Evolutionary conservation across 2,329 filamentous ascomycete species (phyloP), one percentile per base, ranked within the genome.

Genomic region (Chrysosporium queenslandicum): DNA sequence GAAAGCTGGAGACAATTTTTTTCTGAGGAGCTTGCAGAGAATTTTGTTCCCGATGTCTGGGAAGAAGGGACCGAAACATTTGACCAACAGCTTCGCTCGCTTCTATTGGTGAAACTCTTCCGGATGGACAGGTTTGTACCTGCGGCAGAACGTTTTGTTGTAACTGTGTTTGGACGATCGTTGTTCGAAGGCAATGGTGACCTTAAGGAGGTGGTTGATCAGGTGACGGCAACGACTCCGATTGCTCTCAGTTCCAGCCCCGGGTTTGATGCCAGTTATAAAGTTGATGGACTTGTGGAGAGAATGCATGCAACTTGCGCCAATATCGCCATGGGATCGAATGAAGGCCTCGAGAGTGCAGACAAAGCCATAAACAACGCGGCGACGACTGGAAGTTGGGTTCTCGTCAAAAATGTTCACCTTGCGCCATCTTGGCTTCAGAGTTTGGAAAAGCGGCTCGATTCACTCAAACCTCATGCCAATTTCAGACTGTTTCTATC

Each of bases 291-390:
- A 56, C 77, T 98, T 50, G 94, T 97, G 27, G 87, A 95, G 69
- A 81, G 87, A 59, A 83, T 82, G 67, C 80, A 81, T 54, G 83
- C 87, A 48, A 83, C 80, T 51, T 98, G 92, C 72, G 90, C 89
- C 54, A 96, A 96, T 68, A 96, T 98, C 64, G 94, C 94, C 61
- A 98, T 98, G 92, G 92, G 92, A 64, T 97, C 92, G 42, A 94
- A 94, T 64, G 92, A 98, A 75, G 87, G 89, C 66, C 76, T 94
- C 16, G 83, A 90, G 53, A 92, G 83, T 56, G 92, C 92, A 16
- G 92, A 98, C 75, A 95, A 95, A 71, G 92, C 94, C 27, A 89
- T 98, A 64, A 86, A 81, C 70, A 88, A 89, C 62, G 92, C 92
- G 8, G 91, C 92, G 4, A 87, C 94, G 53, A 86, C 84, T 14